phyloP scores from a whole-genome alignment of 768 basidiomycete genomes.

The Calocybe cyanea region DNA sequence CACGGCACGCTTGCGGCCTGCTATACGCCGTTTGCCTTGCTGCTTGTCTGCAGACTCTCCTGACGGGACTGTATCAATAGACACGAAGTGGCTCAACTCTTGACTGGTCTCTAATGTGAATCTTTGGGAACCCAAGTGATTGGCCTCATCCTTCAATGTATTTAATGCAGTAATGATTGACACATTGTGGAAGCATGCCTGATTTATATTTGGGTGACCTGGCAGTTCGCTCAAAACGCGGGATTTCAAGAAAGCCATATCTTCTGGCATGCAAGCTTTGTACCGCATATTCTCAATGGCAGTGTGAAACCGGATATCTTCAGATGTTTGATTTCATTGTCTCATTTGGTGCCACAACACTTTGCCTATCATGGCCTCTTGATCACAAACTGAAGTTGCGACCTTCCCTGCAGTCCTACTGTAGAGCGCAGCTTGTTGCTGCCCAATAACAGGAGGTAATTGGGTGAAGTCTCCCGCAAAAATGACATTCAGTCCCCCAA shows the following conservation, averaged over 20 bases:
- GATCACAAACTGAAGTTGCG: neutral
- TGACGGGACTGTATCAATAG: neutral
- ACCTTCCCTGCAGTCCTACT: slow-evolving; percentile 12
- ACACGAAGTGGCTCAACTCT: neutral
- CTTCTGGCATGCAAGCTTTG: too few relatives aligned
- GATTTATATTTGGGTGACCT: slow-evolving; percentile 3
- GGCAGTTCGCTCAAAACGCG: slow-evolving; percentile 15
- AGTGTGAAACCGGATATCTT: slow-evolving; percentile 22
- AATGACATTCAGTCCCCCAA: slow-evolving; percentile 34
- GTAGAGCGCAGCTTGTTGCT: slow-evolving; percentile 20
- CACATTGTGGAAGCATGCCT: slow-evolving; percentile 24
- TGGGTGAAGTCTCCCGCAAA: slow-evolving; percentile 49
- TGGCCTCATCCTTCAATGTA: neutral
- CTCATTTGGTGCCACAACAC: slow-evolving; percentile 29
- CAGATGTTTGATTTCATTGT: slow-evolving; percentile 17
- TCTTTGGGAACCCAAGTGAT: neutral
- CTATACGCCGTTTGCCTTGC: neutral
- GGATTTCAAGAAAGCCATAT: slow-evolving; percentile 30
- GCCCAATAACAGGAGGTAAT: slow-evolving; percentile 28
- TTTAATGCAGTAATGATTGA: slow-evolving; percentile 28
- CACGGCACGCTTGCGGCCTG: too few relatives aligned
- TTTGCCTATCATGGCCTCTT: slow-evolving; percentile 22
- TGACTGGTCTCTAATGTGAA: neutral
- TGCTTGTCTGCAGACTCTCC: neutral
- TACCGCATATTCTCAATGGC: slow-evolving; percentile 30